Percentiles rank a stretch among this genome's conserved stretches.
Conservation (phyloP, 2,329 filamentous ascomycete species). For the Fusarium coffeatum region DNA sequence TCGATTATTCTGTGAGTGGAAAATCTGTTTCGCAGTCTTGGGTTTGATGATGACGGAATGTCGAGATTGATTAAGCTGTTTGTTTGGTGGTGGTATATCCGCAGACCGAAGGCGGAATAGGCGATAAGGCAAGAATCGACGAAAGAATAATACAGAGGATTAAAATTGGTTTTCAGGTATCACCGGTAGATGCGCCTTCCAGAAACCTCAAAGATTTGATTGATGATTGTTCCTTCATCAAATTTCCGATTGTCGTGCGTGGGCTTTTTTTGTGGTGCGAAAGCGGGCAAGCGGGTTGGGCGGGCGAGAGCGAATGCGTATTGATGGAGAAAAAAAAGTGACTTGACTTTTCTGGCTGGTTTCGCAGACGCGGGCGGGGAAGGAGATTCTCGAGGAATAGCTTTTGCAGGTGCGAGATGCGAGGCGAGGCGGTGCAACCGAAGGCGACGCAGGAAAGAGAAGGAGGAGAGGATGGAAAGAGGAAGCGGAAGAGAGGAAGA, state of each 20-base stretch:
- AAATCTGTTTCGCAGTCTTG: constrained; percentile 43
- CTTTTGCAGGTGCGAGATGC: constrained; percentile 13
- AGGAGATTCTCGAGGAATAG: constrained; percentile 3
- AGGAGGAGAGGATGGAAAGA: constrained; percentile 41
- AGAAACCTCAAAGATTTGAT: constrained; percentile 35
- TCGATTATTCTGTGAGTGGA: constrained; percentile 43
- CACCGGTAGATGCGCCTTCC: constrained; percentile 48
- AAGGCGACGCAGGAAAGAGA: constrained; percentile 46
- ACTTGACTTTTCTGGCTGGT: not conserved
- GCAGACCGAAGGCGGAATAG: constrained; percentile 31
- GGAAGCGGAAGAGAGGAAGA: constrained; percentile 33
- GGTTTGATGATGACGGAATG: constrained; percentile 30
- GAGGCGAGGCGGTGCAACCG: constrained; percentile 40
- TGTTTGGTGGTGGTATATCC: constrained; percentile 25
- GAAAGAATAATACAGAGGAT: constrained; percentile 48
- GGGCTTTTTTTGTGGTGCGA: constrained; percentile 34
- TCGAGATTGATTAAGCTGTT: constrained; percentile 46
- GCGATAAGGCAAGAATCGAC: constrained; percentile 46
- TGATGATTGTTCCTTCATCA: constrained; percentile 38
- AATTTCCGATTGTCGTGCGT: constrained; percentile 36
- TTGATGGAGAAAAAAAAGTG: constrained; percentile 25
- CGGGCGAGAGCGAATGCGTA: constrained; percentile 22
- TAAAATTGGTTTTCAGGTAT: constrained; percentile 44
- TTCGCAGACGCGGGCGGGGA: constrained; percentile 41
- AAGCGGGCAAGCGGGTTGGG: constrained; percentile 21